Conservation (phyloP, 2,329 filamentous ascomycete species). For the Cladosporium sp. region DNA sequence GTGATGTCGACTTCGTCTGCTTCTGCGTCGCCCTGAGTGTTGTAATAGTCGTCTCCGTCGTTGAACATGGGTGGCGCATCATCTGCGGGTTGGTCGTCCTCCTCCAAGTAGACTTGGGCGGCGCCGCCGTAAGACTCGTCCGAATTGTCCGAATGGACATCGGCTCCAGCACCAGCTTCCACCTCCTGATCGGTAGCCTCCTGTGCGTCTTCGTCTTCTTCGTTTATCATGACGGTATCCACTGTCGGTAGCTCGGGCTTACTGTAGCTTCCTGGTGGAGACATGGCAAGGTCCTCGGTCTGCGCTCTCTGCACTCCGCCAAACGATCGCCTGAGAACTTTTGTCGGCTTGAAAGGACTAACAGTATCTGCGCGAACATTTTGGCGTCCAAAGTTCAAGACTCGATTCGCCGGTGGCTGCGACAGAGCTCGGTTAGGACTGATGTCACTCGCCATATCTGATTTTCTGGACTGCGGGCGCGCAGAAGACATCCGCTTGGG, state of each 20-base stretch:
- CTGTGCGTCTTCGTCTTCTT: neutral
- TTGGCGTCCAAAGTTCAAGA: constrained; percentile 35
- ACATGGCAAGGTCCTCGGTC: constrained; percentile 21
- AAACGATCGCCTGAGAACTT: constrained; percentile 30
- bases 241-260: constrained; percentile 13
- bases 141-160: neutral
- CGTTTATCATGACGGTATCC: constrained; percentile 8
- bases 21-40: neutral
- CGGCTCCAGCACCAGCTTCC: constrained; percentile 17
- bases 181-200: constrained; percentile 4
- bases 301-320: constrained; percentile 22
- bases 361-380: constrained; percentile 31
- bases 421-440: constrained; percentile 18
- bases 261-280: neutral
- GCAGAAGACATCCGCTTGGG: constrained; percentile 62
- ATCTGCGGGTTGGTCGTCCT: constrained; percentile 9
- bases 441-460: constrained; percentile 1
- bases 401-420: constrained; percentile 34
- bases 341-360: constrained; percentile 37
- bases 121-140: neutral
- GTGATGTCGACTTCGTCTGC: constrained; percentile 7
- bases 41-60: constrained; percentile 20
- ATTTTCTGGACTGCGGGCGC: constrained; percentile 50
- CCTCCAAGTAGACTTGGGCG: neutral
- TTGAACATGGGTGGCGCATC: constrained; percentile 22